phyloP scores from a whole-genome alignment of 371 early-diverging fungal genomes.

The Mortierella sp. region DNA sequence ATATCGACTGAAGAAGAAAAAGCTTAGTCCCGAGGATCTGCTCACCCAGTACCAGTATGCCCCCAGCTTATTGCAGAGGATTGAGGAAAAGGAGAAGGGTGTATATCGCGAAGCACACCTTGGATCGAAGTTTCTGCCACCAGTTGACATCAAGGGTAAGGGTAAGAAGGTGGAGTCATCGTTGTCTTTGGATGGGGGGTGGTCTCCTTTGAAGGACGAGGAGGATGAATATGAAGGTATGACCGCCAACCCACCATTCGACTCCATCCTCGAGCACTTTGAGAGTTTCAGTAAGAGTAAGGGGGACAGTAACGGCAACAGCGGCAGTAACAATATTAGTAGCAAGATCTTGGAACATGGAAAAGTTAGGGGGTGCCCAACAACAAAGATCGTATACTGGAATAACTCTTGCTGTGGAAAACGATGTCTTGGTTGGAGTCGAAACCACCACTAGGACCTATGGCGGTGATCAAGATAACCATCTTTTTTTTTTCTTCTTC shows the following conservation, averaged over 20 bases:
- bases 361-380: not conserved
- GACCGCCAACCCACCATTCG: not conserved
- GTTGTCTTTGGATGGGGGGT: no score
- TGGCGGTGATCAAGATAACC: no score
- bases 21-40: not conserved
- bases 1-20: no score
- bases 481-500: no score
- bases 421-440: conserved; percentile 34
- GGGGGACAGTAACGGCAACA: not conserved
- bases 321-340: not conserved
- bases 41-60: not conserved
- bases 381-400: conserved; percentile 28
- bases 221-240: conserved; percentile 1
- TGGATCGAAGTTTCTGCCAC: not conserved
- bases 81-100: not conserved
- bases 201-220: not conserved
- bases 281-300: not conserved
- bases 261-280: not conserved
- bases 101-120: not conserved
- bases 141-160: not conserved
- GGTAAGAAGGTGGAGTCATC: conserved; percentile 1
- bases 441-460: not conserved
- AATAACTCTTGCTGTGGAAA: conserved; percentile 37
- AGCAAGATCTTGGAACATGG: not conserved
- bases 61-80: not conserved